A percentile compares a stretch with the other conserved stretches of the same genome.
Conservation (phyloP, 2,329 filamentous ascomycete genomes). For the Pestalotiopsis sp. region DNA sequence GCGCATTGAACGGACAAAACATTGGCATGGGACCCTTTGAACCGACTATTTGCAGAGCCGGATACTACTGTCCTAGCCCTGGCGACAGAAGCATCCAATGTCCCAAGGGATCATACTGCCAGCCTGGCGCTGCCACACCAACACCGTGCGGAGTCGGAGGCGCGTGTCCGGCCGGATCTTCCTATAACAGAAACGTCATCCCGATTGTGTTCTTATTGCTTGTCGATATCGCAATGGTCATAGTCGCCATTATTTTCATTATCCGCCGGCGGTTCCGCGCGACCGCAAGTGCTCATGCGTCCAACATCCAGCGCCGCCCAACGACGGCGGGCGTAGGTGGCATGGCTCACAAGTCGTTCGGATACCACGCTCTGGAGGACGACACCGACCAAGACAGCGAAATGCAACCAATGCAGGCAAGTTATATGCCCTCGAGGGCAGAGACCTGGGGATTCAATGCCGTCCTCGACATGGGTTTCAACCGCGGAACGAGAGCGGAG, state of each 20-base stretch:
- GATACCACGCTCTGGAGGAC: constrained; percentile 35
- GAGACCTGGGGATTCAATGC: constrained; percentile 40
- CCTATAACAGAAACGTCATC: constrained; percentile 43
- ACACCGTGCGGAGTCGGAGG: constrained; percentile 50
- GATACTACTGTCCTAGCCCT: constrained; percentile 49
- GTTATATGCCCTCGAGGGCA: constrained; percentile 27
- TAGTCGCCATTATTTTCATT: constrained; percentile 36
- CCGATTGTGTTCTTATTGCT: constrained; percentile 45
- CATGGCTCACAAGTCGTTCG: constrained; percentile 31
- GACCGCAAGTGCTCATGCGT: constrained; percentile 25
- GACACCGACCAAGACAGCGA: constrained; percentile 36
- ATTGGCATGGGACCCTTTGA: constrained; percentile 50
- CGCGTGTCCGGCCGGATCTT: constrained; percentile 46
- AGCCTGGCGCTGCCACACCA: constrained; percentile 48
- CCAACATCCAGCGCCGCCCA: constrained; percentile 17
- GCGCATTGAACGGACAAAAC: constrained; percentile 34
- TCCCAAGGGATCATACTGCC: constrained; percentile 53
- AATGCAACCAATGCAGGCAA: constrained; percentile 35
- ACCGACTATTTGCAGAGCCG: constrained; percentile 51
- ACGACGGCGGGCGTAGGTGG: constrained; percentile 30
- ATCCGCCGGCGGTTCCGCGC: constrained; percentile 38
- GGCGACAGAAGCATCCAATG: constrained; percentile 45
- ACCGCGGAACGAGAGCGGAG: constrained; percentile 26
- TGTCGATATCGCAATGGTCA: constrained; percentile 43
- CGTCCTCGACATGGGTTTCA: constrained; percentile 34